phyloP scores from a whole-genome alignment of 139 green algal genomes.

The Micractinium sp. region DNA sequence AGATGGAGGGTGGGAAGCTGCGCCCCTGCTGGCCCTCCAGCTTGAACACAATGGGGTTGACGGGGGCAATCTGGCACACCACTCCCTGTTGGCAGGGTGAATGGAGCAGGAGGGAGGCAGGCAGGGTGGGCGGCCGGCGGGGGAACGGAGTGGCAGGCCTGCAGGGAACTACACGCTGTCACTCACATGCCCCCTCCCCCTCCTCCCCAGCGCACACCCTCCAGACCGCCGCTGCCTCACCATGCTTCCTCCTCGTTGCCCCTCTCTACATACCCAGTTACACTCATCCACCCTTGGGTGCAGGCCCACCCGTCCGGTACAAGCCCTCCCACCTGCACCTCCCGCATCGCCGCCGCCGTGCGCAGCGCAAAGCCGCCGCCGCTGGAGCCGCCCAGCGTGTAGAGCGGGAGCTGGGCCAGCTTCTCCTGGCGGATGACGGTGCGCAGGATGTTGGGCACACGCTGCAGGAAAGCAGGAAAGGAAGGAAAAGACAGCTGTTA shows the following conservation, averaged over 20 bases:
- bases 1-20: slow-evolving; percentile 60
- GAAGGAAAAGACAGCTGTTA: no score
- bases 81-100: slow-evolving; percentile 1
- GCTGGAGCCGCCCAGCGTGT: slow-evolving; percentile 63
- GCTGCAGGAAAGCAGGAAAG: background rate
- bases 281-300: no score
- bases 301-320: background rate
- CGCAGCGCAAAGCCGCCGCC: slow-evolving; percentile 67
- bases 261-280: no score
- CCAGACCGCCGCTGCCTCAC: no score
- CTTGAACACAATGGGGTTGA: background rate
- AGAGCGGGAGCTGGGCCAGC: slow-evolving; percentile 59
- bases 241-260: background rate
- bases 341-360: slow-evolving; percentile 39
- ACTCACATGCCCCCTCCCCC: no score
- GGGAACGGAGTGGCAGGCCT: no score
- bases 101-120: background rate
- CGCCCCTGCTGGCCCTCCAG: background rate
- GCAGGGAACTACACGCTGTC: no score
- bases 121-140: background rate
- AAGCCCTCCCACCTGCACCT: slow-evolving; percentile 17
- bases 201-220: background rate
- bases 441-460: slow-evolving; percentile 28
- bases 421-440: slow-evolving; percentile 33
- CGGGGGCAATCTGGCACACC: slow-evolving; percentile 12